Evolutionary conservation across 345 rosid genomes (phyloP).

Genomic region (Ceriops decandra): DNA sequence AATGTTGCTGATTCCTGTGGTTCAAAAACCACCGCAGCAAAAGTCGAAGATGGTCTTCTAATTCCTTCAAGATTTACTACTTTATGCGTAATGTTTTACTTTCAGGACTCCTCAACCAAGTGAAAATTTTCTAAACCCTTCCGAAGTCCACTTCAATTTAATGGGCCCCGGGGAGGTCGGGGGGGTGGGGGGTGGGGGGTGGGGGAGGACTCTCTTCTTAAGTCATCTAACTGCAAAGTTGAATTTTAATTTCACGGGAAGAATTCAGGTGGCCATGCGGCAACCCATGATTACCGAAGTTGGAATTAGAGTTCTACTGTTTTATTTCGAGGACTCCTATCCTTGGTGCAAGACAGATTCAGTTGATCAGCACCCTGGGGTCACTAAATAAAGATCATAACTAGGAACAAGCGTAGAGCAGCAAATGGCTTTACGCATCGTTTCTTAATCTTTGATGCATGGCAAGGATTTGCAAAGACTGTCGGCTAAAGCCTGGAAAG

Average conservation of each 20-base stretch:
- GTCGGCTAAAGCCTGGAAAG: constrained; percentile 6
- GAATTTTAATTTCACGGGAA: not conserved
- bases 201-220: too few relatives aligned
- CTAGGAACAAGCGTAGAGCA: constrained; percentile 84
- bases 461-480: not conserved
- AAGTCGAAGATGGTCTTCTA: too few relatives aligned
- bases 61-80: too few relatives aligned
- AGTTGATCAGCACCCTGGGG: constrained; percentile 57
- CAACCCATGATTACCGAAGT: constrained; percentile 80
- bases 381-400: constrained; percentile 60
- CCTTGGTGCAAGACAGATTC: constrained; percentile 85
- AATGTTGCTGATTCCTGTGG: too few relatives aligned
- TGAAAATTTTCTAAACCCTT: too few relatives aligned
- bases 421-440: constrained; percentile 45
- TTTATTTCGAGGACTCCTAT: constrained; percentile 81
- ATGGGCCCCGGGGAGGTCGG: too few relatives aligned
- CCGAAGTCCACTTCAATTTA: too few relatives aligned
- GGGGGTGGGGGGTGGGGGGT: too few relatives aligned
- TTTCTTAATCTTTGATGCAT: constrained; percentile 29
- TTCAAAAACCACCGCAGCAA: too few relatives aligned
- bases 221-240: too few relatives aligned
- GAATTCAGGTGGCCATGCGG: constrained; percentile 31
- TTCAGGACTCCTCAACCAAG: not conserved
- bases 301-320: constrained; percentile 82
- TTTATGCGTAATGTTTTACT: too few relatives aligned